Base-by-base conservation (phyloP, 768 basidiomycete species). In the Trametes villosa region DNA sequence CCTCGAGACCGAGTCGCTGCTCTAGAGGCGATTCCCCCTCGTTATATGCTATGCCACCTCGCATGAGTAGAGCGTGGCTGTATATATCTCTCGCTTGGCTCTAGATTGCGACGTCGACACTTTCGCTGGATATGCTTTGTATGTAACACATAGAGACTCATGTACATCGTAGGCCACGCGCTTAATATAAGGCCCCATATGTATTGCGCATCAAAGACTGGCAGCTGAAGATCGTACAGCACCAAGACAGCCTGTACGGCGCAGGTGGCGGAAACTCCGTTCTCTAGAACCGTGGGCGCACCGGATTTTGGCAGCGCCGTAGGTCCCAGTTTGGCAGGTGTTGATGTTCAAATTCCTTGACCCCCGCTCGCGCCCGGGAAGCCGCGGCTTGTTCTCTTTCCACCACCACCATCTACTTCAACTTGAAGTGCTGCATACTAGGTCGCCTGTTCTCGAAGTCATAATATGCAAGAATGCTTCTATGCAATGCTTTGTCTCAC, bases 1-100 rank as follows among this genome's bases (percentile, higher is more conserved):
- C 9, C 77, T 92, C 48, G 91, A 92, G 70, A 80, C 80, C 3
- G 82, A 76, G 38, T 78, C 83, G 0, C 68, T 87, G 57, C 70
- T 87, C 46, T 86, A 71, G 66, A 64, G 17, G 12, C 17, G 22
- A 22, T 54, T 7, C 18, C 30, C 20, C 15, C 34, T 22, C 30
- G 15, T 36, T 47, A 24, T 38, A 47, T 27, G 26, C 17, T 33
- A 24, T 20, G 20, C 13, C 47, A 44, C 38, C 24, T 29, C 48
- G 20, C 6, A n/a, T 42, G n/a, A 22, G 41, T 42, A 38, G 13
- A 38, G 13, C 5, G 36, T 18, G 36, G 36, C 36, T 18, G 12
- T 38, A 15, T 20, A 26, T 26, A 12, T 22, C n/a, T 22, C 44
- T 6, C 33, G 15, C 20, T 46, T 48, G 24, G n/a, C n/a, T n/a